These are phyloP conservation scores for Penicillium atrosanguineum DNA, from an alignment of 495 filamentous ascomycete genomes.

Conservation along the genomic window DNA sequence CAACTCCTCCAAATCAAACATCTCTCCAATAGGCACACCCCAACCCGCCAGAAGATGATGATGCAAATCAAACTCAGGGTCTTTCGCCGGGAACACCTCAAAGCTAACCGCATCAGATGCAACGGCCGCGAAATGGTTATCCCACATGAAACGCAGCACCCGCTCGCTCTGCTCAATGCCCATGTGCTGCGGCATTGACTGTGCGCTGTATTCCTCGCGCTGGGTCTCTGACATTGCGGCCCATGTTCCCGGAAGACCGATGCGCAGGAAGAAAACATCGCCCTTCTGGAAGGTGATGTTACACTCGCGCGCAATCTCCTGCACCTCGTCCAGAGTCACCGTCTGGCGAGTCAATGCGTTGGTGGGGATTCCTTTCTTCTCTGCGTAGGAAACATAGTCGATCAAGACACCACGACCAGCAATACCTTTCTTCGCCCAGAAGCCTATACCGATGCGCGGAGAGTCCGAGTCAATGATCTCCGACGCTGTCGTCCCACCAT, in stretches of 20 bases:
- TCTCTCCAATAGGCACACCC: constrained; percentile 65
- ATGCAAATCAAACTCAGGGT: constrained; percentile 56
- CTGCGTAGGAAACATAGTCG: constrained; percentile 52
- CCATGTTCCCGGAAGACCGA: constrained; percentile 55
- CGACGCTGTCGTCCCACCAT: constrained; percentile 50
- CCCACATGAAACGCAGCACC: constrained; percentile 65
- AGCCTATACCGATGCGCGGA: constrained; percentile 50
- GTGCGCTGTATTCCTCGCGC: constrained; percentile 35
- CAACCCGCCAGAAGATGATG: constrained; percentile 66
- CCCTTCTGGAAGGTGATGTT: constrained; percentile 56
- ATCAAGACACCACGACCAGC: constrained; percentile 56
- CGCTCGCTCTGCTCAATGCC: constrained; percentile 64
- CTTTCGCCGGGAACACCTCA: constrained; percentile 58
- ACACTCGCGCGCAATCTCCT: constrained; percentile 51
- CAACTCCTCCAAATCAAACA: constrained; percentile 60
- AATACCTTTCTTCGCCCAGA: constrained; percentile 50
- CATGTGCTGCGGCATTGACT: constrained; percentile 49
- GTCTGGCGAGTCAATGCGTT: constrained; percentile 59
- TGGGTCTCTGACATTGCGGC: constrained; percentile 37
- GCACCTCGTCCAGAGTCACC: constrained; percentile 55
- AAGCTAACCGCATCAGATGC: constrained; percentile 65
- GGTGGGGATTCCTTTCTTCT: constrained; percentile 44
- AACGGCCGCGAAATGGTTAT: constrained; percentile 66
- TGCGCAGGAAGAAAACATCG: constrained; percentile 75
- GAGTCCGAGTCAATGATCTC: constrained; percentile 54